phyloP scores from a whole-genome alignment of 1,284 basidiomycete species.

The Cryptococcus hybrid region DNA sequence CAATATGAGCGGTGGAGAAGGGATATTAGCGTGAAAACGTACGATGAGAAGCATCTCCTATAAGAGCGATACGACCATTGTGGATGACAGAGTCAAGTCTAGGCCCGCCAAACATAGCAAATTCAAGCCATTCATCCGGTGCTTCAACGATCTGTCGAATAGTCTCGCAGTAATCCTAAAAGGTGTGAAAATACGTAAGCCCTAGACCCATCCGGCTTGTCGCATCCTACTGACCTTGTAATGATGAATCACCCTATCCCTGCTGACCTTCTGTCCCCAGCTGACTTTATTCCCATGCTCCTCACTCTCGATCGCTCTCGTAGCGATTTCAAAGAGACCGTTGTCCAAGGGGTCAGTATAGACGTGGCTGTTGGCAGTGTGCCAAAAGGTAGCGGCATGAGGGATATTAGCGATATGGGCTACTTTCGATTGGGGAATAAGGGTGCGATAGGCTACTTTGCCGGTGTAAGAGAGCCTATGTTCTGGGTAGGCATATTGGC shows the following conservation, averaged over 20 bases:
- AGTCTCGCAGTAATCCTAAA: slow-evolving; percentile 20
- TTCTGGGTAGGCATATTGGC: slow-evolving; percentile 19
- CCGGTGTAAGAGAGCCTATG: slow-evolving; percentile 24
- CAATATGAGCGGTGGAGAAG: background rate
- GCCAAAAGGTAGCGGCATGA: slow-evolving; percentile 15
- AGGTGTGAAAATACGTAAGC: background rate
- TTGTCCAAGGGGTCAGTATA: slow-evolving; percentile 19
- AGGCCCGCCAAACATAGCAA: slow-evolving; percentile 32
- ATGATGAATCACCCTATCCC: slow-evolving; percentile 17
- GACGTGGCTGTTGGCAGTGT: slow-evolving; percentile 18
- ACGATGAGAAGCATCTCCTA: slow-evolving; percentile 34
- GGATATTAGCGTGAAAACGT: background rate
- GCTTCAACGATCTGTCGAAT: slow-evolving; percentile 21
- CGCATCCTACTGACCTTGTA: slow-evolving; percentile 13
- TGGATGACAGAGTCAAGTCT: slow-evolving; percentile 19
- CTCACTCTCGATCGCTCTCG: slow-evolving; percentile 16
- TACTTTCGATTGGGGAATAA: slow-evolving; percentile 15
- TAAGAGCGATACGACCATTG: slow-evolving; percentile 20
- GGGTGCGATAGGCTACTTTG: slow-evolving; percentile 18
- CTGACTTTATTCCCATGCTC: slow-evolving; percentile 20
- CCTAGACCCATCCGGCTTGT: too few relatives aligned
- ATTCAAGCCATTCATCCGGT: slow-evolving; percentile 30
- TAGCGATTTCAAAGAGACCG: slow-evolving; percentile 21
- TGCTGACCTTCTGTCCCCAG: slow-evolving; percentile 22
- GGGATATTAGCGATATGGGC: slow-evolving; percentile 17